phyloP scores from a whole-genome alignment of 2,329 filamentous ascomycete species.

The Ophioceras dolichostomum region DNA sequence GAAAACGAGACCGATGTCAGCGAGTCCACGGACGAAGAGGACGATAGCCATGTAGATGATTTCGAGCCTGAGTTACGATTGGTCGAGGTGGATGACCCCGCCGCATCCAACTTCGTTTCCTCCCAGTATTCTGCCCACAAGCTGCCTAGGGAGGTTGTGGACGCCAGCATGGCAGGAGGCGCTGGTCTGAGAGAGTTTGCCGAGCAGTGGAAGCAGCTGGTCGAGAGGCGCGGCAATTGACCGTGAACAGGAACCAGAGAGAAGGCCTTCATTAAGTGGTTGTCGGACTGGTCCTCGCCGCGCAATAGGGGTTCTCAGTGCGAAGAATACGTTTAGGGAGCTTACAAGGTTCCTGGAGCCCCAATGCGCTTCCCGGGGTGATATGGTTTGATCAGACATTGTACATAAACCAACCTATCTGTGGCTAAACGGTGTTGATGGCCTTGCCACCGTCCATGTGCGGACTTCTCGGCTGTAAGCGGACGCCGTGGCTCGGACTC shows the following conservation, averaged over 20 bases:
- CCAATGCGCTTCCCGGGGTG: too few relatives aligned
- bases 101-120: slow-evolving; percentile 52
- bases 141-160: slow-evolving; percentile 83
- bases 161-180: slow-evolving; percentile 53
- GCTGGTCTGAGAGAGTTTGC: slow-evolving; percentile 74
- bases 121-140: slow-evolving; percentile 93
- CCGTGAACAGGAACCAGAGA: slow-evolving; percentile 1
- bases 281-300: too few relatives aligned
- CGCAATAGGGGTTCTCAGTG: too few relatives aligned
- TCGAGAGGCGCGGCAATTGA: slow-evolving; percentile 9
- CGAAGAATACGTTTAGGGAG: too few relatives aligned
- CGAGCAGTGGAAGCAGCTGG: slow-evolving; percentile 56
- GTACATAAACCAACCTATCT: slow-evolving; percentile 19
- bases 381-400: slow-evolving; percentile 5
- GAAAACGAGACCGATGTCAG: slow-evolving; percentile 16
- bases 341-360: too few relatives aligned
- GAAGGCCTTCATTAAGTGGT: neutral
- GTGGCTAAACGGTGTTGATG: slow-evolving; percentile 16
- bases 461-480: slow-evolving; percentile 4
- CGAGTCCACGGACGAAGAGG: slow-evolving; percentile 11
- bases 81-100: slow-evolving; percentile 74
- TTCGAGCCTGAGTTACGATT: slow-evolving; percentile 69
- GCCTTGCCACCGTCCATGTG: slow-evolving; percentile 4
- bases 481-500: too few relatives aligned
- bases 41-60: slow-evolving; percentile 38